Evolutionary conservation across 352 stramenopile genomes (phyloP), one percentile per base, ranked within the genome.

Genomic region (Globisporangium cederbergense): DNA sequence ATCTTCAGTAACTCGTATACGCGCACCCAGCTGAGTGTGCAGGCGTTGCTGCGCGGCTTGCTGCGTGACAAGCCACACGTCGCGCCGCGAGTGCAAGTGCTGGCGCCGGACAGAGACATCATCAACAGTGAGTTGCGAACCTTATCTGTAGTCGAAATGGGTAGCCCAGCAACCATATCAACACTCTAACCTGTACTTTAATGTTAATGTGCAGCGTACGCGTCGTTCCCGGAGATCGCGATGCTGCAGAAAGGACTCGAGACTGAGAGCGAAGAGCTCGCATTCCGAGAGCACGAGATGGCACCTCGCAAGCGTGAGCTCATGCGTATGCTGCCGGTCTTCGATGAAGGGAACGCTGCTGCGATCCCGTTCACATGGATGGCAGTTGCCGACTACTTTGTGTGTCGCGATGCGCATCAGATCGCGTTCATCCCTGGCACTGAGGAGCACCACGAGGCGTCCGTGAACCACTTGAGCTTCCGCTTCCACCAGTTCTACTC

Each of bases 401-500:
- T 89, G 22, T 95, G 86, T 40, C 86, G 86, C 16, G 68, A 73
- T 0, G 74, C 78, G 36, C 78, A 95, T 47, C 58, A 73, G 18
- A 51, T 84, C 14, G 65, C 83, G 16, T 76, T 79, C 28, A 64
- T 95, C 14, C 66, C 75, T 28, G 78, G 81, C 3, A 91, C 83
- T 0, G 73, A 90, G 62, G 61, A 66, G 7, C 71, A 83, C 11
- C 34, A 53, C 9, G 61, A 86, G 22, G 72, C 60, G 1, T 74
- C 72, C 0, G 65, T 81, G 60, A 64, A 72, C 22, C 84, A 95
- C 63, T 72, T 93, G 32, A 75, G 76, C 22, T 91, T 86, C 55
- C 82, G 86, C 56, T 95, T 93, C 56, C 78, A 91, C 50, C 76
- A 91, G 68, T 95, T 91, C 63, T 95, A 93, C 65, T 83, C 84